Percentiles rank a stretch among this genome's conserved stretches.
Conservation (phyloP, 78 protist genomes). For the Chrysochromulina parva region DNA sequence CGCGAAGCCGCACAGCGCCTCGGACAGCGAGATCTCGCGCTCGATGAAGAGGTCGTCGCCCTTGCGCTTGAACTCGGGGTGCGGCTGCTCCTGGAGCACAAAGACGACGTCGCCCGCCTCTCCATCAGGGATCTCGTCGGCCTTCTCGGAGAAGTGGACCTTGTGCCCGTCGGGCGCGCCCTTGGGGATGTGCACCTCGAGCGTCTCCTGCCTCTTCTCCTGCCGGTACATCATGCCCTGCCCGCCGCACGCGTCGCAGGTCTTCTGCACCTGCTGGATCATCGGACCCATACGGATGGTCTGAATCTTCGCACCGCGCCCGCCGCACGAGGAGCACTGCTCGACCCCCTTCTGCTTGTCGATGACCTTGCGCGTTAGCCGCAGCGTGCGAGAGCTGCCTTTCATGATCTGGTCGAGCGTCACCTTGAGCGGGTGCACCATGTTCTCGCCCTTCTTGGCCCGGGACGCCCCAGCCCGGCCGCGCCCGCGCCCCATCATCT, state of each 20-base stretch:
- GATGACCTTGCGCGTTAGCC: constrained; percentile 67
- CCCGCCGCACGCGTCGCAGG: constrained; percentile 25
- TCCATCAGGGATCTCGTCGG: constrained; percentile 84
- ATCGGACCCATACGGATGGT: constrained; percentile 33
- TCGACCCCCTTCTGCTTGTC: background rate
- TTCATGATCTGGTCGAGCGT: constrained; percentile 93
- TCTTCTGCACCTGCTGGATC: constrained; percentile 43
- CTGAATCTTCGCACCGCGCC: constrained; percentile 77
- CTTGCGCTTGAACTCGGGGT: constrained; percentile 79
- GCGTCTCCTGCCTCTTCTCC: constrained; percentile 28
- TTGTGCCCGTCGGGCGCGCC: constrained; percentile 90
- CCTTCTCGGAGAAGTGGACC: constrained; percentile 91
- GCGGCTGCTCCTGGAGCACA: constrained; percentile 83
- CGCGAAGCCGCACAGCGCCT: constrained; percentile 90
- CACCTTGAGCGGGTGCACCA: constrained; percentile 67
- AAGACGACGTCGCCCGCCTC: constrained; percentile 94
- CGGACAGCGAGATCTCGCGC: constrained; percentile 66
- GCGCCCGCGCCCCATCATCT: constrained; percentile 80
- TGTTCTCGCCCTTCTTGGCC: constrained; percentile 62
- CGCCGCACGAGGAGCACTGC: constrained; percentile 79
- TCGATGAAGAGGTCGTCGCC: constrained; percentile 86
- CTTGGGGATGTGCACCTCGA: constrained; percentile 89
- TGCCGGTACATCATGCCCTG: background rate
- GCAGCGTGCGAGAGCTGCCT: constrained; percentile 87
- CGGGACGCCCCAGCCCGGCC: background rate